Evolutionary conservation across 352 stramenopile species (phyloP), one percentile per base, ranked within the genome.

Genomic region (Globisporangium paddicum): DNA sequence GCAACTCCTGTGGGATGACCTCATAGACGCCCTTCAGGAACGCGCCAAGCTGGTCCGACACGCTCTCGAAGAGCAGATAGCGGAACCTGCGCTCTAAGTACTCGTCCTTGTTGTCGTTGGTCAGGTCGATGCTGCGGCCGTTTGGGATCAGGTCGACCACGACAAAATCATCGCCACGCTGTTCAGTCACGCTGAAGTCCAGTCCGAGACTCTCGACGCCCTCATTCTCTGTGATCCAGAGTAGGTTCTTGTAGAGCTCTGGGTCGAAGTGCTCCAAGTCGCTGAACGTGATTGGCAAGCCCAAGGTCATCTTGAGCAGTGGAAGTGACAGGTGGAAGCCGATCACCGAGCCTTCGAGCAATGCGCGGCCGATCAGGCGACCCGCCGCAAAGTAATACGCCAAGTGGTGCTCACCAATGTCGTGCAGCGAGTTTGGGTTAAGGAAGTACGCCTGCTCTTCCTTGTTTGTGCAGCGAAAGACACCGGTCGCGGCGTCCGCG

Each of bases 11-110:
- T 3, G 96, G 96, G 48, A 98, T 79, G 14, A 98, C 86, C 55
- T 98, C 90, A 66, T 98, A 98, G 61, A 99, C 87, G 16, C 96
- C 95, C 46, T 85, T 86, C 1, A 98, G 58, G 45, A 98, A 89
- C 5, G 68, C 65, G 38, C 69, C 63, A 1, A 97, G 67, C 62
- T 96, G 87, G 2, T 55, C 58, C 28, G 92, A 79, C 7, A 98
- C 86, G 44, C 90, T 85, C 41, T 90, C 88, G 54, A 98, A 75
- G 19, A 98, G 59, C 50, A 21, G 38, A 5, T 19, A 19, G 11
- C 10, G 10, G 18, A 46, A 46, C 40, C n/a, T 0, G 5, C 40
- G 18, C 18, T 46, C 8, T 7, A 46, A n/a, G 40, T 46, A 46
- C 16, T 25, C 5, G 5, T 46, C 40, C 40, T 46, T 46, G 40